phyloP scores from a whole-genome alignment of 805 yeast genomes.

The Priceomyces medius region DNA sequence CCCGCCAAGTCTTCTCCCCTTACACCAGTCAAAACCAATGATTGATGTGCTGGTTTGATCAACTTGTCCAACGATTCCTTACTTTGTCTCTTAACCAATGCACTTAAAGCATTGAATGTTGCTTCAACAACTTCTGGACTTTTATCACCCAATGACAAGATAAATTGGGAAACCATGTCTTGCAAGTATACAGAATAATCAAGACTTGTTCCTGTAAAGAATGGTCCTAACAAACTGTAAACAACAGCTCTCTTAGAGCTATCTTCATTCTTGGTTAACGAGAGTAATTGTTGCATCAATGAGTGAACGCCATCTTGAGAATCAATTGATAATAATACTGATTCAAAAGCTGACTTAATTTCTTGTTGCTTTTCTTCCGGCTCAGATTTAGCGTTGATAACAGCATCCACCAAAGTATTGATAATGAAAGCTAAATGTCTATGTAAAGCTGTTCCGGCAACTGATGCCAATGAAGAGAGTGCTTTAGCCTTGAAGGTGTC shows the following conservation, averaged over 20 bases:
- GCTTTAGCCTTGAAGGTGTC: slow-evolving; percentile 85
- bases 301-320: slow-evolving; percentile 82
- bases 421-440: slow-evolving; percentile 71
- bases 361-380: slow-evolving; percentile 41
- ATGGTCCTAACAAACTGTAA: slow-evolving; percentile 65
- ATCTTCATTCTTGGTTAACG: slow-evolving; percentile 77
- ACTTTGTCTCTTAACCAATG: slow-evolving; percentile 66
- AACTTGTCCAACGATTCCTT: slow-evolving; percentile 76
- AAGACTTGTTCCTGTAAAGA: slow-evolving; percentile 62
- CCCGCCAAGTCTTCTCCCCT: slow-evolving; percentile 69
- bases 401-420: slow-evolving; percentile 66
- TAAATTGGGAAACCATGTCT: slow-evolving; percentile 72
- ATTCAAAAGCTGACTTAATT: slow-evolving; percentile 58
- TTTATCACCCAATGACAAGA: slow-evolving; percentile 69
- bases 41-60: slow-evolving; percentile 76
- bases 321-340: slow-evolving; percentile 69
- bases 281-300: slow-evolving; percentile 73
- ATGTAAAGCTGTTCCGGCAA: slow-evolving; percentile 81
- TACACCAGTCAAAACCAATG: slow-evolving; percentile 64
- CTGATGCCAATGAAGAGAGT: slow-evolving; percentile 80
- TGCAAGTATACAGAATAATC: slow-evolving; percentile 72
- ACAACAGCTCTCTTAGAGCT: slow-evolving; percentile 59
- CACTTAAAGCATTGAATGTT: slow-evolving; percentile 62
- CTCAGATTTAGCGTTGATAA: slow-evolving; percentile 36
- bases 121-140: slow-evolving; percentile 61